Base-by-base conservation (phyloP, 2,329 filamentous ascomycete species). In the Camptophora hylomeconis region DNA sequence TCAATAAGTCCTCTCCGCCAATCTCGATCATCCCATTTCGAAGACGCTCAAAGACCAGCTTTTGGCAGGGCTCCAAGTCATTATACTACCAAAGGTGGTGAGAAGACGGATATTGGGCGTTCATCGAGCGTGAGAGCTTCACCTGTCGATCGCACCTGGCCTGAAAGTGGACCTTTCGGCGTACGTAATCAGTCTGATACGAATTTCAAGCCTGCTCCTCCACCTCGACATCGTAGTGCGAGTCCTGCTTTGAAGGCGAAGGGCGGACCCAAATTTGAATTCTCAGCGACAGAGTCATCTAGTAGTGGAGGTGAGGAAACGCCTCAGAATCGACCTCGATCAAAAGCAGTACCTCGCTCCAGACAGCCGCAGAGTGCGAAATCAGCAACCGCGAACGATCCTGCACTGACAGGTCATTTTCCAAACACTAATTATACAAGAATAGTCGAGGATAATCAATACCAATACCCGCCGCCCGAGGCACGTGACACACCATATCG, bases 71-170 rank as follows among this genome's bases (percentile, higher is more conserved):
- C 56, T 5, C 60, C 69, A 26, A 67, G 65, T 13, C 63, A 61
- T 23, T 75, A 75, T 46, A 60, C 65, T 9, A 58, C 57, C 3
- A 49, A 56, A 17, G 57, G 61, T 30, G 69, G 70, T 17, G 70
- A 75, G 45, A 67, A 60, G 39, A 73, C 64, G 0, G 58, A 60
- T 10, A 40, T 72, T 6, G 56, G 58, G 24, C 60, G 67, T 24
- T 69, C 69, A 30, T 52, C 62, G 8, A 73, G 65, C 41, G 60
- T 63, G 31, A 60, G 66, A 20, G 60, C 65, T 40, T 58, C 63
- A 2, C 58, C 63, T 4, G 42, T 50, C n/a, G 50, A 49, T 7
- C 44, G 49, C 12, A 45, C 43, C 5, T 37, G 36, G 32, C 35
- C 38, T 10, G 42, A 41, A 21, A 34, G 33, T 15, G 41, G 31